Base-by-base conservation (phyloP, 495 filamentous ascomycete species). In the Xylaria castorea region DNA sequence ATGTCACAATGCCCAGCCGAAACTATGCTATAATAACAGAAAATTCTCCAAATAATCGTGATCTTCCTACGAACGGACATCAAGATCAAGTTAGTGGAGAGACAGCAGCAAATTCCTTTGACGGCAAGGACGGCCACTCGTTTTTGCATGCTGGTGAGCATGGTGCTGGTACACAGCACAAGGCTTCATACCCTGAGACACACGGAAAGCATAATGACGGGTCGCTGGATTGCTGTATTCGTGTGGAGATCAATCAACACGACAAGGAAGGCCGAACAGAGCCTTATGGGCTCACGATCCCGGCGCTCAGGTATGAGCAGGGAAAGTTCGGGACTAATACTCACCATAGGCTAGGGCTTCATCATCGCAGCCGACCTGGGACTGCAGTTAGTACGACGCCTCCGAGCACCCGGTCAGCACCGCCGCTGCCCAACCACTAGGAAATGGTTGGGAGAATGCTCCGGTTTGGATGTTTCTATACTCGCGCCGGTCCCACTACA, bases 21-120 rank as follows among this genome's bases (percentile, higher is more conserved):
- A 97, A 98, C 82, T 97, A 91, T 80, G 92, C 94, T 71, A 90
- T 91, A 71, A 88, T 98, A 72, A 92, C 91, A 42, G 94, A 97
- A 71, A 88, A 88, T 75, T 84, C 83, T 9, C 83, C 85, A 32
- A 79, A 80, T 71, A 85, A 84, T 68, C 58, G 32, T 20, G 30
- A 40, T n/a, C n/a, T 50, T 51, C 55, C 74, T 71, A 65, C 67
- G 30, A 68, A 75, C 22, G 72, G 68, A 42, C 68, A 71, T 12
- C 63, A 64, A 32, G 76, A 67, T n/a, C 11, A 64, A 30, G 5
- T 40, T 1, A 67, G 66, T 11, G 73, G 44, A 16, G 27, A 73
- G n/a, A 6, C 51, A 36, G n/a, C 69, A 11, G 57, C 71, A 22
- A 74, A 74, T 53, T 44, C 72, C 12, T 77, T 78, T 38, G 70